Evolutionary conservation across 345 rosid species (phyloP), one percentile per base, ranked within the genome.

Genomic region (Populus euphratica): DNA sequence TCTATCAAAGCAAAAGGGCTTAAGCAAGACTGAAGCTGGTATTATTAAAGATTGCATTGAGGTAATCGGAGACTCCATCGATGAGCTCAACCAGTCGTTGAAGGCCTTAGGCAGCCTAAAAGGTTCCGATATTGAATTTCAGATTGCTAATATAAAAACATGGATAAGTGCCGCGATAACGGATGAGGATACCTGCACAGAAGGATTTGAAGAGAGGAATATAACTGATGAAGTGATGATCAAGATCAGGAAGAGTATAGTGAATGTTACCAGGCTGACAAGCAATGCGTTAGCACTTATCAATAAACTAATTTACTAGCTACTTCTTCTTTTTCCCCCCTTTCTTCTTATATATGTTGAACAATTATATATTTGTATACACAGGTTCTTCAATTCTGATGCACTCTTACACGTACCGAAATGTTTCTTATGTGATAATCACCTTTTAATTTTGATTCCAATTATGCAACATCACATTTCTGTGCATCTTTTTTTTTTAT

Each of bases 101-200:
- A 62, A 70, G n/a, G 86, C 74, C 67, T 64, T 91, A 88, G 80
- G 68, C 8, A 54, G 21, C n/a, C 21, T 86, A 20, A 38, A 64
- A 12, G 79, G 83, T 49, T 47, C 67, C 0, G 23, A 14, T 65
- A 5, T 56, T 8, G 77, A 78, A 70, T 81, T 83, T 64, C 89
- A 86, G 49, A 69, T 90, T 61, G 73, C 69, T 8, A 85, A 86
- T 64, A 79, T 89, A 17, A 76, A 83, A 84, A 90, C 92, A 0
- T 94, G 93, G 91, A 81, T 87, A 9, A 91, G 97, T 77, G 88
- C 92, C 0, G 93, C 94, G 5, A 76, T 91, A 50, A 93, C 98
- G 0, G 86, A 91, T 61, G 92, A 91, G 73, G 78, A 76, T 21
- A 89, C 95, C 14, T 93, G 97, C 80, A 86, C 87, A 29, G 97